phyloP scores from a whole-genome alignment of 352 stramenopile genomes.

The Globisporangium paddicum region DNA sequence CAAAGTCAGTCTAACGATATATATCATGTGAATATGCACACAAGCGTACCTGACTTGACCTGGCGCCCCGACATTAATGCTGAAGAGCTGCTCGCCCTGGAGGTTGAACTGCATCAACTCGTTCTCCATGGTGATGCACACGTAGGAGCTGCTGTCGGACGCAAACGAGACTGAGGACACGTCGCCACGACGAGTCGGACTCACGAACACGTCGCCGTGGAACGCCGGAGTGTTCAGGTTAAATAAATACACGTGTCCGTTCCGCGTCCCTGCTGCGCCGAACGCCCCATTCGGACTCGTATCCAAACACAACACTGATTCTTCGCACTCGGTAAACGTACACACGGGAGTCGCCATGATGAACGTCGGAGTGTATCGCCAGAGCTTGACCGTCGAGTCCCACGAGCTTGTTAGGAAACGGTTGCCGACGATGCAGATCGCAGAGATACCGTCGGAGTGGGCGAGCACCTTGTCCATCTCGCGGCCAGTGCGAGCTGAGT shows the following conservation, averaged over 20 bases:
- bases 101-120: slow-evolving; percentile 61
- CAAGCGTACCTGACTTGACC: slow-evolving; percentile 45
- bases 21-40: not conserved
- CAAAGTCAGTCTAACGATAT: not conserved
- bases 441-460: slow-evolving; percentile 67
- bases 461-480: slow-evolving; percentile 60
- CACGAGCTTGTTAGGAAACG: slow-evolving; percentile 72
- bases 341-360: slow-evolving; percentile 45
- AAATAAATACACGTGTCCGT: slow-evolving; percentile 55
- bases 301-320: slow-evolving; percentile 62
- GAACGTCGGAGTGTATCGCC: slow-evolving; percentile 52
- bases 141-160: slow-evolving; percentile 39
- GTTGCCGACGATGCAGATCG: slow-evolving; percentile 49
- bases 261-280: slow-evolving; percentile 46
- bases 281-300: slow-evolving; percentile 49
- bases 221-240: slow-evolving; percentile 24
- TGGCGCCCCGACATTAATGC: slow-evolving; percentile 39
- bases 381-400: slow-evolving; percentile 75
- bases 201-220: slow-evolving; percentile 30
- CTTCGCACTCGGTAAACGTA: slow-evolving; percentile 59
- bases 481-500: slow-evolving; percentile 44
- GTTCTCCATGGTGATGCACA: slow-evolving; percentile 70
- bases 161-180: slow-evolving; percentile 56
- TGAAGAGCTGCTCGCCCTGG: slow-evolving; percentile 37
- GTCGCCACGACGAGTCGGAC: slow-evolving; percentile 24